Conservation (phyloP, 139 green algal genomes). For the Chlamydomonas applanata region DNA sequence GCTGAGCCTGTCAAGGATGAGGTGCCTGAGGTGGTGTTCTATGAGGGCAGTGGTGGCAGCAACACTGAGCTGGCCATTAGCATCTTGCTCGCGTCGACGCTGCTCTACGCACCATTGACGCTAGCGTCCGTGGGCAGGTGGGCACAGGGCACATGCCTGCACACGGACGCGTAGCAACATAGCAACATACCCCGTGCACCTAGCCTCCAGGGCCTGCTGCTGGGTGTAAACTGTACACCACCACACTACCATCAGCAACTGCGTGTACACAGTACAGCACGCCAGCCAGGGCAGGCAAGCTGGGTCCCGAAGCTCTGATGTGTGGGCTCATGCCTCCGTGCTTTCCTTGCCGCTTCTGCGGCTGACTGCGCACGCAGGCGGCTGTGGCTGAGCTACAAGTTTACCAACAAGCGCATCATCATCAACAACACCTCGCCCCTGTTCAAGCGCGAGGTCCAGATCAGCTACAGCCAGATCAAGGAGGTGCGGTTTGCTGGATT, state of each 20-base stretch:
- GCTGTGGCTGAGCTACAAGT: conserved; percentile 35
- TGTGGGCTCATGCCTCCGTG: too few species aligned
- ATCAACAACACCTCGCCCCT: conserved; percentile 55
- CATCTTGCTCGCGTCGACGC: conserved; percentile 45
- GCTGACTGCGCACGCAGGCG: too few species aligned
- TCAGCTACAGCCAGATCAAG: conserved; percentile 54
- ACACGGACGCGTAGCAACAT: too few species aligned
- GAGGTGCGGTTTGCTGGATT: conserved; percentile 33
- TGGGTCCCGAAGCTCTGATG: too few species aligned
- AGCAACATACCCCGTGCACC: too few species aligned
- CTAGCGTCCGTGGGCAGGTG: conserved; percentile 51
- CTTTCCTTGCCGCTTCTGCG: background rate
- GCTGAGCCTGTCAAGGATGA: background rate
- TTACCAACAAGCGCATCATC: conserved; percentile 68
- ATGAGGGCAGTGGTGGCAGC: conserved; percentile 45
- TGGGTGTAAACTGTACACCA: too few species aligned
- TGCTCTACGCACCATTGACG: conserved; percentile 61
- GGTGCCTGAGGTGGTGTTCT: conserved; percentile 42
- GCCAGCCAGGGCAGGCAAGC: too few species aligned
- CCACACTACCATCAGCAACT: too few species aligned
- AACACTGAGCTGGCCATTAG: conserved; percentile 52
- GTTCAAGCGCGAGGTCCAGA: conserved; percentile 44
- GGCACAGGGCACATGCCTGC: too few species aligned
- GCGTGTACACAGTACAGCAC: too few species aligned
- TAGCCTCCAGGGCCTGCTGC: too few species aligned